Evolutionary conservation across 1,284 basidiomycete genomes (phyloP).

Genomic region (Gastroboletus turbinatus): DNA sequence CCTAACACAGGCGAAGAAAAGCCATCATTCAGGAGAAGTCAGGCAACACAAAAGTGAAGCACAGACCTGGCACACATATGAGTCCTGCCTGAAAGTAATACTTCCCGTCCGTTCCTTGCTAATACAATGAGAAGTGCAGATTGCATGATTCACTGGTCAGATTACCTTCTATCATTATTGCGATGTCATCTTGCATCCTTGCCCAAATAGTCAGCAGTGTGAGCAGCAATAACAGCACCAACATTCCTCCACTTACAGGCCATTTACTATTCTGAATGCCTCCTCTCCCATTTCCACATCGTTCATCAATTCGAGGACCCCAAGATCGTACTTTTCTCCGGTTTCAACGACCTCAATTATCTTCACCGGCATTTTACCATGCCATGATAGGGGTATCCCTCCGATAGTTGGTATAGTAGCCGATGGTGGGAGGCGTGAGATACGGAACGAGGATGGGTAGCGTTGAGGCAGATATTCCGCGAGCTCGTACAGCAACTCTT

Average conservation of each 20-base stretch:
- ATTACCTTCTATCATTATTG: constrained; percentile 72
- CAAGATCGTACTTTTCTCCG: constrained; percentile 51
- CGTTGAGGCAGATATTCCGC: constrained; percentile 63
- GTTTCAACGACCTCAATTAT: constrained; percentile 54
- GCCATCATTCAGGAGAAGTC: background rate
- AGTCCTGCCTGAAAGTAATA: constrained; percentile 77
- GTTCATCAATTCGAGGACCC: constrained; percentile 33
- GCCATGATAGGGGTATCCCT: constrained; percentile 48
- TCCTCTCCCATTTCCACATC: constrained; percentile 41
- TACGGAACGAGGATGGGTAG: constrained; percentile 58
- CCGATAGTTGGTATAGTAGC: constrained; percentile 24
- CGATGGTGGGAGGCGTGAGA: constrained; percentile 41
- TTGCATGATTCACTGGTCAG: background rate
- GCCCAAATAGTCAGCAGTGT: background rate
- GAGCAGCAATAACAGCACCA: background rate
- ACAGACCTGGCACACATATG: constrained; percentile 61
- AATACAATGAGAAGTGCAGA: background rate
- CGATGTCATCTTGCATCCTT: constrained; percentile 71
- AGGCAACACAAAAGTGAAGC: background rate
- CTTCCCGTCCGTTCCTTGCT: constrained; percentile 54
- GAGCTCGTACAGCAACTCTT: constrained; percentile 65
- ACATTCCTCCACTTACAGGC: constrained; percentile 48
- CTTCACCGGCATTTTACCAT: constrained; percentile 49
- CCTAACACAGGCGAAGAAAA: constrained; percentile 40
- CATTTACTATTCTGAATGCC: constrained; percentile 64